Evolutionary conservation across 2,329 filamentous ascomycete genomes (phyloP), one percentile per base, ranked within the genome.

Genomic region (Dissoconium aciculare): DNA sequence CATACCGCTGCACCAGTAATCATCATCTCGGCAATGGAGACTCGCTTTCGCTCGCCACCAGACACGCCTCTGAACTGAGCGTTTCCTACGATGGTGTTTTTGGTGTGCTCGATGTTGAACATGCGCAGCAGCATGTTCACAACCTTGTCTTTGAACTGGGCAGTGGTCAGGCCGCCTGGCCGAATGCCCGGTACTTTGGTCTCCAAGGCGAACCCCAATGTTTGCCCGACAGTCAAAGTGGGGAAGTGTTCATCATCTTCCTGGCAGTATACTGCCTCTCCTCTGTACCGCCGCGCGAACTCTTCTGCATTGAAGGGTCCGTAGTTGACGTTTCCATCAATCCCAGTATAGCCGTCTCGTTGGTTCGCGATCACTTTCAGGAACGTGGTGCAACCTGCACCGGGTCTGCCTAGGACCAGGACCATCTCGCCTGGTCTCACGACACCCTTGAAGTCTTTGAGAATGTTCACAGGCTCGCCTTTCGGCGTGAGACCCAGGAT

Each of bases 61-160:
- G 54, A 59, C 1, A 91, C 67, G 52, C 83, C 84, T 30, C 80
- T 74, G 12, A 89, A 68, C 39, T 87, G 83, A 1, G 72, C 69
- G 39, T 89, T 78, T 5, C 85, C 85, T 15, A 93, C 82, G 16
- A 87, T 72, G 0, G 85, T 94, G 50, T 84, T 70, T 30, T 72
- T 69, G 0, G 83, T 91, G 54, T 93, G 83, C 53, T 85, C 78
- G 32, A 93, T 92, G 50, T 87, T 89, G 64, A 93, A 91, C 79
- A 91, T 89, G 49, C 81, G 82, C 30, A 93, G 63, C 36, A 93
- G 64, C 46, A 77, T 70, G 11, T 71, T 66, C 37, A 85, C 62
- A 34, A 91, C 73, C 43, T 74, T 72, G 24, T 78, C 66, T 59
- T 85, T 85, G 61, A 87, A 87, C 11, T 78, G 74, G 4, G 57